These are phyloP conservation scores for Pittosporum tobira DNA, from an alignment of 129 eudicot genomes.

Conservation along the genomic window DNA sequence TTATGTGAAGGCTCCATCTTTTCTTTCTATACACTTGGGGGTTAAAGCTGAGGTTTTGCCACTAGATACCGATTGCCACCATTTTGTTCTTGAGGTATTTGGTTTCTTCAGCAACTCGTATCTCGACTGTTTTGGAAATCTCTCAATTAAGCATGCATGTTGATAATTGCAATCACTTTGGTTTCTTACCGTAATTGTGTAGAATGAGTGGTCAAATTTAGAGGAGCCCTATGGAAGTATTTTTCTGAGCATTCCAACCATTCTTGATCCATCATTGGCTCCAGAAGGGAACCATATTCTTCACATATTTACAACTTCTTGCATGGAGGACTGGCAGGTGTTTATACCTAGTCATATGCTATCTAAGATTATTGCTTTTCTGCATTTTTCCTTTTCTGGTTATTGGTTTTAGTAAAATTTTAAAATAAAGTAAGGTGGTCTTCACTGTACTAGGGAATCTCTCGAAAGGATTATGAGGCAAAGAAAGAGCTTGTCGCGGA, in stretches of 20 bases:
- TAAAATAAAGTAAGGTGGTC: not conserved
- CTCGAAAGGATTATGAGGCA: conserved; percentile 58
- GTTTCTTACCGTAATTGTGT: conserved; percentile 1
- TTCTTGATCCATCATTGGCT: conserved; percentile 91
- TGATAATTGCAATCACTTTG: not conserved
- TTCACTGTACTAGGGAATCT: conserved; percentile 48
- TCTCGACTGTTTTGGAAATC: not conserved
- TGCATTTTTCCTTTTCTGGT: not conserved
- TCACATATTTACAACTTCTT: conserved; percentile 90
- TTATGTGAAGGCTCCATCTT: conserved; percentile 91
- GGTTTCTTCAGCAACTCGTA: not conserved
- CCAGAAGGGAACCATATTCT: conserved; percentile 93
- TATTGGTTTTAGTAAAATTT: not conserved
- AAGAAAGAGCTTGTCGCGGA: conserved; percentile 92
- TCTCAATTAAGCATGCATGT: not conserved
- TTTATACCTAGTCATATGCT: not conserved
- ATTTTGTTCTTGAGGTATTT: conserved; percentile 90
- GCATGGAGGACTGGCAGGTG: conserved; percentile 99
- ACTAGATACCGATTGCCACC: conserved; percentile 94
- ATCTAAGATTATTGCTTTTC: not conserved
- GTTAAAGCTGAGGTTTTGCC: conserved; percentile 87
- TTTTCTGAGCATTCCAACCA: conserved; percentile 95
- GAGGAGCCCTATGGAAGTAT: conserved; percentile 92
- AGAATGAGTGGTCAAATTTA: conserved; percentile 80
- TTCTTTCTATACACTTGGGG: conserved; percentile 97